Base-by-base conservation (phyloP, 192 early-diverging fungal species). In the Phlyctochytrium planicorne region DNA sequence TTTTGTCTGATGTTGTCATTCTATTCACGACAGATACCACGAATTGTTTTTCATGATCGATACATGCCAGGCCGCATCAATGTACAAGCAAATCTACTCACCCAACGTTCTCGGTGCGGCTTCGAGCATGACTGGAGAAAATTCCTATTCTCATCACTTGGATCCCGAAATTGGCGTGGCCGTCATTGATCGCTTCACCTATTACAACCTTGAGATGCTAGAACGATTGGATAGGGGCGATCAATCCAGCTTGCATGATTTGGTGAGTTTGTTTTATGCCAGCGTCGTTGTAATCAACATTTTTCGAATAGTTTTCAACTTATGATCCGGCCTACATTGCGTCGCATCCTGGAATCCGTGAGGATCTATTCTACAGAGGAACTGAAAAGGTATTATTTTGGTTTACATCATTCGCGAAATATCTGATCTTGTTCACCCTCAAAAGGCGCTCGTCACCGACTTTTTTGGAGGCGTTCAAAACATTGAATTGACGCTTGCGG, bases 21-120 rank as follows among this genome's bases (percentile, higher is more conserved):
- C n/a, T 47, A 1, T 55, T 4, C 25, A 40, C 16, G 10, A 73
- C 70, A 77, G 90, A 72, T 99, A 99, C 77, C 88, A 95, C 72
- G 97, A 99, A 81, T 90, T 99, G n/a, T 83, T 99, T 65, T 98
- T 99, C 75, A 91, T 99, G 84, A 92, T 95, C 57, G 97, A 99
- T 71, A 99, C 97, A 0, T 99, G 97, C 65, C 97, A 99, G 77
- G 97, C 97, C 3, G 95, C 94, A 65, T 94, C 95, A 6, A 94
- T 99, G 93, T 99, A 91, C 65, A 87, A 86, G 72, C 88, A 91
- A 69, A 91, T 99, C 56, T 88, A 93, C 56, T 93, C 95, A 20
- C 95, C 95, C 10, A 96, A 97, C 72, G 89, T 99, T 14, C 66
- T 99, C 30, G 91, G 94, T 59, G 93, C 94, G 10, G 95, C 95